These are phyloP conservation scores for Erodium trifolium DNA, from an alignment of 441 rosid species.

Conservation along the genomic window DNA sequence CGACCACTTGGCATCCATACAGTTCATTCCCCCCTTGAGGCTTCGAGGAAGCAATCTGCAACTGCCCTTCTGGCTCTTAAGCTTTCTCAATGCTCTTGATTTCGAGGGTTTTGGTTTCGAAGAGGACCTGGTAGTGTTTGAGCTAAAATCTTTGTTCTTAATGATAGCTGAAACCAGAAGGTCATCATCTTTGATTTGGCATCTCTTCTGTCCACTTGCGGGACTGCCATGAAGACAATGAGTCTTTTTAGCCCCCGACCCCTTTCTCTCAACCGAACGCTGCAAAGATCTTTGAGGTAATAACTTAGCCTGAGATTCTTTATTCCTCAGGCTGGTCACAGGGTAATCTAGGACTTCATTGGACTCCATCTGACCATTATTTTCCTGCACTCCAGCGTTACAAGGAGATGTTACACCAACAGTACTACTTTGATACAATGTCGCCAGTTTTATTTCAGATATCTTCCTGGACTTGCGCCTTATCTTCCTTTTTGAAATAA, in stretches of 20 bases:
- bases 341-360: constrained; percentile 26
- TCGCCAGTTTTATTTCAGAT: constrained; percentile 49
- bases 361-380: constrained; percentile 26
- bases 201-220: constrained; percentile 36
- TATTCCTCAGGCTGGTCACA: constrained; percentile 15
- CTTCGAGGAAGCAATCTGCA: constrained; percentile 65
- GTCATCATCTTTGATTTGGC: constrained; percentile 59
- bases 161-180: constrained; percentile 51
- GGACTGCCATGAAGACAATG: constrained; percentile 25
- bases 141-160: constrained; percentile 42
- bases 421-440: constrained; percentile 28
- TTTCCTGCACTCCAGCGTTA: constrained; percentile 26
- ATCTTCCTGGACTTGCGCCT: constrained; percentile 62
- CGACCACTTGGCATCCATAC: constrained; percentile 38
- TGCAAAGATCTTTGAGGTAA: constrained; percentile 20
- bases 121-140: constrained; percentile 10
- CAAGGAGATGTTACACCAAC: constrained; percentile 18
- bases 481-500: constrained; percentile 30
- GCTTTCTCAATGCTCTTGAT: constrained; percentile 38
- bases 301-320: constrained; percentile 21
- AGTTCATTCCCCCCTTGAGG: constrained; percentile 37
- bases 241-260: constrained; percentile 32
- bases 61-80: constrained; percentile 45
- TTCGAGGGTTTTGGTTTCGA: constrained; percentile 30
- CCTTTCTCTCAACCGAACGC: constrained; percentile 25